Evolutionary conservation across 345 rosid genomes (phyloP), one percentile per base, ranked within the genome.

Genomic region (Gossypium longicalyx): DNA sequence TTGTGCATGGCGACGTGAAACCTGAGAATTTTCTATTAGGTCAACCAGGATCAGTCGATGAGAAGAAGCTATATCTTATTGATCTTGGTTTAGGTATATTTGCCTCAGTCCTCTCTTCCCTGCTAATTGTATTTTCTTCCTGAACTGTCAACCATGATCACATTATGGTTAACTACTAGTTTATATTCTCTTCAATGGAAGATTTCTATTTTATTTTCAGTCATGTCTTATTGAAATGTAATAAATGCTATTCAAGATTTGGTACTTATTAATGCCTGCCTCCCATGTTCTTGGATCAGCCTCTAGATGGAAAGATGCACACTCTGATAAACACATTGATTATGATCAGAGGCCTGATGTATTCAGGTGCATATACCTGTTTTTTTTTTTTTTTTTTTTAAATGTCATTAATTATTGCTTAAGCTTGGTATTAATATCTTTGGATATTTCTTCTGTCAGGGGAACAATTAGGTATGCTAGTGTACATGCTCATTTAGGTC

Each of bases 341-440:
- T 94, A 94, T 82, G 97, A 94, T 79, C 98, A 94, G 83, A 88
- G 91, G 82, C 93, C 98, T 58, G 98, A 94, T 77, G 93, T 94
- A 62, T 94, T 94, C 81, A 90, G 98, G 97, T 90, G 74, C 20
- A 69, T 80, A 49, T 27, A 53, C 34, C 75, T 71, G 25, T 15
- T 64, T 41, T 53, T 69, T 70, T 41, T 53, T 53, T 69, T 70
- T 41, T 53, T 69, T 70, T 34, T 62, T 67, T 59, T 2, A 53
- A 54, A 59, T 13, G 56, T 53, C 67, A 17, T 11, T 8, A 2
- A 5, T 17, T 47, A 13, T 17, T 73, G 27, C 68, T 44, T 38
- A 52, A n/a, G 64, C 41, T 72, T 61, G 54, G 27, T 59, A 15
- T 43, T 72, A 43, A 72, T 67, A 23, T 73, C 76, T 74, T 73